phyloP scores from a whole-genome alignment of 2,329 filamentous ascomycete genomes.

The Hymenoscyphus occultus region DNA sequence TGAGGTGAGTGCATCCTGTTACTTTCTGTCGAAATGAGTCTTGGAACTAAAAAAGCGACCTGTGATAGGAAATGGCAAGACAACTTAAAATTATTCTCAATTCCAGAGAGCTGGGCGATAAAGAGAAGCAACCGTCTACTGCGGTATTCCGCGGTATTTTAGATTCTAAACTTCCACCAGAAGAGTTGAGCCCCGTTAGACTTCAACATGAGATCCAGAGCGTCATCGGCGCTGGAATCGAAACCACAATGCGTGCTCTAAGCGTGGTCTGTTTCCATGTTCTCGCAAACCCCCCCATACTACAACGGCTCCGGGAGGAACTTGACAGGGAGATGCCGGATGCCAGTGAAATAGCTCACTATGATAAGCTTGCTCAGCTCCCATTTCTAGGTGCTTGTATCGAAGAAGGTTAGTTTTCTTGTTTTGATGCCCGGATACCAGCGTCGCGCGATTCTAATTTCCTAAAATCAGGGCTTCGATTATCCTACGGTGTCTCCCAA shows the following conservation, averaged over 20 bases:
- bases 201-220: slow-evolving; percentile 36
- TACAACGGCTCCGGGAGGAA: slow-evolving; percentile 36
- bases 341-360: neutral
- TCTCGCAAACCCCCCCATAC: slow-evolving; percentile 33
- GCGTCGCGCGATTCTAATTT: too few species aligned
- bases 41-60: neutral
- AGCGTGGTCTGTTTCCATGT: slow-evolving; percentile 38
- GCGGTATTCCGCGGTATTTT: neutral
- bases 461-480: slow-evolving; percentile 20
- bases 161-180: neutral
- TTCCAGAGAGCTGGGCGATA: neutral
- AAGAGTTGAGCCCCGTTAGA: slow-evolving; percentile 16
- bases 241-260: slow-evolving; percentile 38
- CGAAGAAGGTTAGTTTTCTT: slow-evolving; percentile 26
- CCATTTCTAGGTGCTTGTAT: slow-evolving; percentile 34
- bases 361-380: slow-evolving; percentile 26
- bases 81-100: neutral
- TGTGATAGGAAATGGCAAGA: neutral
- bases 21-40: neutral
- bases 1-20: neutral
- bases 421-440: too few species aligned
- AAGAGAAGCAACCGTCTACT: neutral
- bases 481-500: slow-evolving; percentile 26
- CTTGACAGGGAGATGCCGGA: slow-evolving; percentile 27
- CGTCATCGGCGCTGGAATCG: slow-evolving; percentile 37